Evolutionary conservation across 2,329 filamentous ascomycete genomes (phyloP).

Genomic region (Scorias spongiosa): DNA sequence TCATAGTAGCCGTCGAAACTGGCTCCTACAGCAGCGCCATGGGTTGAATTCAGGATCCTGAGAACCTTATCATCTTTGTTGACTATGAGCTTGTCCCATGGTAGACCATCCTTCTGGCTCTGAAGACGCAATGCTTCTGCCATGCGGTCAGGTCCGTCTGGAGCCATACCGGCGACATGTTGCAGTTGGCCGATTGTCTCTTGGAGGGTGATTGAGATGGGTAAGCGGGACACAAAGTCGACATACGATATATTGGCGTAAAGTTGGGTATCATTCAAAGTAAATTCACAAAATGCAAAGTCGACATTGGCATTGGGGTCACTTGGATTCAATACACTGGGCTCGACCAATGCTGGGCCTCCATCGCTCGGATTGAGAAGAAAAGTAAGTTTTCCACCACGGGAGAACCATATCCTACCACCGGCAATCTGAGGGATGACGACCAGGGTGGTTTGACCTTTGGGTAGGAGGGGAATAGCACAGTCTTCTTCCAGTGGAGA

Average conservation of each 20-base stretch:
- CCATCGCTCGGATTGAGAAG: slow-evolving; percentile 17
- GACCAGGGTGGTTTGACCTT: slow-evolving; percentile 18
- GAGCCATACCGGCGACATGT: slow-evolving; percentile 43
- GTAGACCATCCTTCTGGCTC: slow-evolving; percentile 37
- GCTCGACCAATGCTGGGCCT: slow-evolving; percentile 22
- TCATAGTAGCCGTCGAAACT: slow-evolving; percentile 41
- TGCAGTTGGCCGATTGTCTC: slow-evolving; percentile 25
- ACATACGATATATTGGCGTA: slow-evolving; percentile 32
- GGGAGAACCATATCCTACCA: slow-evolving; percentile 23
- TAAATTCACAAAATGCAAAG: slow-evolving; percentile 35
- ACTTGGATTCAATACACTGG: slow-evolving; percentile 20
- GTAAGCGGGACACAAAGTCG: slow-evolving; percentile 25
- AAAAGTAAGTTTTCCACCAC: slow-evolving; percentile 20
- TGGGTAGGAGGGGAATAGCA: slow-evolving; percentile 20
- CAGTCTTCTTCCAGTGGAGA: slow-evolving; percentile 20
- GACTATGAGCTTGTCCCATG: slow-evolving; percentile 49
- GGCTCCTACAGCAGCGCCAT: slow-evolving; percentile 30
- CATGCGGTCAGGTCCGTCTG: slow-evolving; percentile 42
- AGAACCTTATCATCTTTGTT: slow-evolving; percentile 23
- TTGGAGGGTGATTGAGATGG: slow-evolving; percentile 24
- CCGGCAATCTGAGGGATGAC: slow-evolving; percentile 24
- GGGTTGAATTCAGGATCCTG: slow-evolving; percentile 31
- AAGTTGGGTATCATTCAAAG: slow-evolving; percentile 30
- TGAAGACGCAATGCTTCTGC: slow-evolving; percentile 42
- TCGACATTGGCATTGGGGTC: slow-evolving; percentile 31